Percentiles rank a stretch among this genome's conserved stretches.
These are phyloP conservation scores for Psilocybe cyanescens DNA, from an alignment of 768 basidiomycete genomes.

Conservation along the genomic window DNA sequence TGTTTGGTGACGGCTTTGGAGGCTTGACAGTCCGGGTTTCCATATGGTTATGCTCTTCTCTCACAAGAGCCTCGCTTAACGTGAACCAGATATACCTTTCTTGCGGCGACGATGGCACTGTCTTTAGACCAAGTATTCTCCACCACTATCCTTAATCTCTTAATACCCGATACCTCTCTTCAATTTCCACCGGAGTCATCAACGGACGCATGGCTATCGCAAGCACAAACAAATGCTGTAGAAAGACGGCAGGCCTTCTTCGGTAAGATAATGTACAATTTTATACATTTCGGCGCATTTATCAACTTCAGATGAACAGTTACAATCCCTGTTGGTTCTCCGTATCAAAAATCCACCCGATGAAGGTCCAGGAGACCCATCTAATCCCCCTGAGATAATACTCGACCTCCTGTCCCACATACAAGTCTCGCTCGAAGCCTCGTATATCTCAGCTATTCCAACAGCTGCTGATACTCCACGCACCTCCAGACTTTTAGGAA, in stretches of 20 bases:
- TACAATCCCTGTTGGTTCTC: conserved; percentile 50
- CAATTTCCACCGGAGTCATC: conserved; percentile 54
- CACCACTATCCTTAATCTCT: conserved; percentile 59
- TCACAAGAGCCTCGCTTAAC: too few species aligned
- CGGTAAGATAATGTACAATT: conserved; percentile 46
- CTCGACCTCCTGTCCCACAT: conserved; percentile 68
- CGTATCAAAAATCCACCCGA: conserved; percentile 64
- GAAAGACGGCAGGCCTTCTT: conserved; percentile 77
- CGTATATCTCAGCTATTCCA: conserved; percentile 67
- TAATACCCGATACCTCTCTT: conserved; percentile 66
- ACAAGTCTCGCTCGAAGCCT: conserved; percentile 81
- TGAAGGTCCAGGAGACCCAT: conserved; percentile 36
- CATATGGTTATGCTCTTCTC: too few species aligned
- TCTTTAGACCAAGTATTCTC: conserved; percentile 69
- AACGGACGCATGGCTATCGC: conserved; percentile 60
- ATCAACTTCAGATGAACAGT: conserved; percentile 54
- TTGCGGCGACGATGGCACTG: conserved; percentile 3
- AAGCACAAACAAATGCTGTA: conserved; percentile 40
- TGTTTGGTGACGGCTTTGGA: too few species aligned
- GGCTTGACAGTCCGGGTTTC: too few species aligned
- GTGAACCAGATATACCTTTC: neutral
- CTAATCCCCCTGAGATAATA: conserved; percentile 47
- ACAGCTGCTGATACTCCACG: conserved; percentile 36
- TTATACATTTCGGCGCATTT: conserved; percentile 21
- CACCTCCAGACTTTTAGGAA: conserved; percentile 44